Evolutionary conservation across 2,329 filamentous ascomycete species (phyloP), one percentile per base, ranked within the genome.

Genomic region (Elsinoe fawcettii): DNA sequence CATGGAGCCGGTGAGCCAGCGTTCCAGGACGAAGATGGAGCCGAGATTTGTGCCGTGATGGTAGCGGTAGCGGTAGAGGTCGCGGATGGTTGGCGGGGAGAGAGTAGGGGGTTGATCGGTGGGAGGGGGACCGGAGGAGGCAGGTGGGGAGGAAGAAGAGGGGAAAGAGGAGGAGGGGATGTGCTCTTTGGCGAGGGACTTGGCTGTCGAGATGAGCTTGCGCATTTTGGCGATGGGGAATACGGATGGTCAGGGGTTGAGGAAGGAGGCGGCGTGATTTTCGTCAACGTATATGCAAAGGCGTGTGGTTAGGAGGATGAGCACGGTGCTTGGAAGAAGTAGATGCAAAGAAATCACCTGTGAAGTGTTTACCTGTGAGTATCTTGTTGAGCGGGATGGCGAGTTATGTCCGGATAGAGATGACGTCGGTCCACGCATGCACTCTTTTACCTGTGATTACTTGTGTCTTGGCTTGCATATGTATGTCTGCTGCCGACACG

Each of bases 1-100:
- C 66, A 80, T 76, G 57, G 71, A 75, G 1, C 70, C 68, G 41
- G 73, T 75, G 2, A 84, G 72, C 80, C 80, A 84, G 65, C 76
- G 74, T 64, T 84, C 82, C 3, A 83, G 74, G n/a, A 82, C 75
- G 65, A 82, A 84, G 46, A 82, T 73, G 8, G 77, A 77, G 39
- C 81, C 81, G 2, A 84, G 71, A 59, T 84, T 84, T 0, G 75
- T 75, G 6, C 80, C 81, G 64, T 83, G 78, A 58, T 83, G 80
- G 61, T 81, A 82, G 41, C 81, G 77, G 63, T 83, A 84, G 53
- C 78, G 73, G 25, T 78, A 66, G 18, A 81, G 70, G 54, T 71
- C 75, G 56, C 68, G 62, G 1, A 66, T 56, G 5, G 71, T 72
- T 5, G 74, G 73, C 59, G 55, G 66, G 63, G 60, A 69, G 58